Evolutionary conservation across 2,329 filamentous ascomycete genomes (phyloP).

Genomic region (Plectosphaerella cucumerina): DNA sequence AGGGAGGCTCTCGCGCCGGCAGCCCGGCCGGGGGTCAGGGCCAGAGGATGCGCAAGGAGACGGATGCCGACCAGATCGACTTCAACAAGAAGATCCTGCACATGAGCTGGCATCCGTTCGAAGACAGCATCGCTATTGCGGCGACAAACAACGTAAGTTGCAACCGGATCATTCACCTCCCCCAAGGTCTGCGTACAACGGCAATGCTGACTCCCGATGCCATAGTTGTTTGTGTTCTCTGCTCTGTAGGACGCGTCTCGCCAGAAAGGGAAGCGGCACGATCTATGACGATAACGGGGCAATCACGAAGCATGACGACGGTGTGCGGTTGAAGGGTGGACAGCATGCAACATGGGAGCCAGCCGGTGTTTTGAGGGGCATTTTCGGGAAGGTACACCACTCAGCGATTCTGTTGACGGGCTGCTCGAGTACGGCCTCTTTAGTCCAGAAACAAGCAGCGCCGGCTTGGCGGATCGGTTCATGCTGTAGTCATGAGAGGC

Average conservation of each 20-base stretch:
- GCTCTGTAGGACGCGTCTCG: slow-evolving; percentile 51
- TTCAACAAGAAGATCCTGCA: slow-evolving; percentile 99
- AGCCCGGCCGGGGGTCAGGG: slow-evolving; percentile 79
- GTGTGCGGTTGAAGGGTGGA: neutral
- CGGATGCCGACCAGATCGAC: slow-evolving; percentile 97
- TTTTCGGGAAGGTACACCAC: too few relatives aligned
- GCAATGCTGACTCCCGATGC: neutral
- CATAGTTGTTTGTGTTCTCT: slow-evolving; percentile 73
- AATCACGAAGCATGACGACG: neutral
- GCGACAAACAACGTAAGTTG: slow-evolving; percentile 95
- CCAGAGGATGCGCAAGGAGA: slow-evolving; percentile 97
- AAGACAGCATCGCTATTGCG: slow-evolving; percentile 98
- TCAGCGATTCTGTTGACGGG: too few relatives aligned
- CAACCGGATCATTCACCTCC: neutral
- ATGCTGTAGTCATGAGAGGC: neutral
- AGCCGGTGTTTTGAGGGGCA: too few relatives aligned
- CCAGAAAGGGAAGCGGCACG: neutral
- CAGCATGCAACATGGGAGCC: neutral
- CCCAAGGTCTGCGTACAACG: neutral
- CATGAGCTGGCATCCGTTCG: slow-evolving; percentile 99
- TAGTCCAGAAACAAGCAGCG: neutral
- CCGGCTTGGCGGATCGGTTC: neutral
- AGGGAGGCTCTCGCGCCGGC: slow-evolving; percentile 79
- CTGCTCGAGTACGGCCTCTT: too few relatives aligned
- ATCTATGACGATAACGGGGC: neutral